A percentile compares a stretch with the other conserved stretches of the same genome.
phyloP scores from a whole-genome alignment of 179 eudicot genomes.

The Silene noctiflora region DNA sequence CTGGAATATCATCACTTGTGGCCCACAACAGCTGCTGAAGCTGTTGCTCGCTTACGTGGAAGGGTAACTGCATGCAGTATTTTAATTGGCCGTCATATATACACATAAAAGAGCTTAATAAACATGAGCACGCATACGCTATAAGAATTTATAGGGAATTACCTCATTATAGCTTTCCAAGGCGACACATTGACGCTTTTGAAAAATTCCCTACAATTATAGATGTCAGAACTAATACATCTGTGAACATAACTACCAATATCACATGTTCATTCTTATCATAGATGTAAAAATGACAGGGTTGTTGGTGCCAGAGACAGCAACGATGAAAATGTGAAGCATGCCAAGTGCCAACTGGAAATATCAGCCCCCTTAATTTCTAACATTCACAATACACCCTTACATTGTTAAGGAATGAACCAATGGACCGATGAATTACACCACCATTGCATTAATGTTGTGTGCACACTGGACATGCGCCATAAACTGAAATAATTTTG shows the following conservation, averaged over 20 bases:
- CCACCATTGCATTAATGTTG: no score
- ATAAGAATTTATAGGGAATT: slow-evolving; percentile 4
- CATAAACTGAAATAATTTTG: no score
- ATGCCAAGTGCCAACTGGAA: no score
- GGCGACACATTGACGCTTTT: slow-evolving; percentile 29
- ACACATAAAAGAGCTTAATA: no score
- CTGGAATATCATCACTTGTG: slow-evolving; percentile 34
- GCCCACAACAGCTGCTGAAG: slow-evolving; percentile 34
- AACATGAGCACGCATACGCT: no score
- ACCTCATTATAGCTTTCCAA: slow-evolving; percentile 36
- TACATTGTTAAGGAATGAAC: not conserved
- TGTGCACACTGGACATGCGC: no score
- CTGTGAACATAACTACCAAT: no score
- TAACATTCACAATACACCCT: no score
- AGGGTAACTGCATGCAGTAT: slow-evolving; percentile 30
- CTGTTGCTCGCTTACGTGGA: slow-evolving; percentile 34
- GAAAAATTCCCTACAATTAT: slow-evolving; percentile 32
- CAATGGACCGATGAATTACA: not conserved
- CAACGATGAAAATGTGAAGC: no score
- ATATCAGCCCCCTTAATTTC: no score
- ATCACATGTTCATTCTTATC: not conserved
- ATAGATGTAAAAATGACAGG: not conserved
- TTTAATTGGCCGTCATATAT: slow-evolving; percentile 19
- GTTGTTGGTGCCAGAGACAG: not conserved
- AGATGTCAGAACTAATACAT: not conserved